Evolutionary conservation across 768 basidiomycete genomes (phyloP).

Genomic region (Kwoniella bestiolae): DNA sequence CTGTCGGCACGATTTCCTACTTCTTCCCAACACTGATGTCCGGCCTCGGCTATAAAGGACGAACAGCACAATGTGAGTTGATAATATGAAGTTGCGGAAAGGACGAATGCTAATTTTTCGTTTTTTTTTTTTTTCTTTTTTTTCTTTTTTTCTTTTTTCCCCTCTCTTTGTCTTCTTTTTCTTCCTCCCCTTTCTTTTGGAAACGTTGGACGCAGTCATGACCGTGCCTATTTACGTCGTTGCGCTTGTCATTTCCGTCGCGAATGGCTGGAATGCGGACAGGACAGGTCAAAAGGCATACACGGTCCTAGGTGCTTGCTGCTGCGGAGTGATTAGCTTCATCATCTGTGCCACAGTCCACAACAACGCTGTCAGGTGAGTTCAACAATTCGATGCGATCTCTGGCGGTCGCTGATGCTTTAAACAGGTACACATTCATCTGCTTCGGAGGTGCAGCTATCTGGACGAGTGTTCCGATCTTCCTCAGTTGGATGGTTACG

Average conservation of each 20-base stretch:
- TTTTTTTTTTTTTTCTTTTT: background rate
- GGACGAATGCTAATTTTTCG: constrained; percentile 1
- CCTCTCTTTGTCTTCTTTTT: too few relatives aligned
- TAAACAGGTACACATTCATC: constrained; percentile 49
- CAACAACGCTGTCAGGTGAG: constrained; percentile 37
- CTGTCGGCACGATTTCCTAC: constrained; percentile 53
- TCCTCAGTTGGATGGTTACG: constrained; percentile 53
- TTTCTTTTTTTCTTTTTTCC: too few relatives aligned
- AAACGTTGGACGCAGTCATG: constrained; percentile 41
- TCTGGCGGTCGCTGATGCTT: background rate
- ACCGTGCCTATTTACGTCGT: constrained; percentile 55
- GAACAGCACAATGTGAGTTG: constrained; percentile 47
- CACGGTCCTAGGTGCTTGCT: constrained; percentile 41
- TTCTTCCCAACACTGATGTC: constrained; percentile 56
- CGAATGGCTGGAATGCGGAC: constrained; percentile 46
- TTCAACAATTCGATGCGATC: background rate
- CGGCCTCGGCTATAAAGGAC: constrained; percentile 48
- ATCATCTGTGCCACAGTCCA: constrained; percentile 48
- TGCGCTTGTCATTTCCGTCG: constrained; percentile 47
- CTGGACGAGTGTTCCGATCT: constrained; percentile 55
- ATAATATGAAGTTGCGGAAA: background rate
- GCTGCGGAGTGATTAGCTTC: constrained; percentile 38
- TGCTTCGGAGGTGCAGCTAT: constrained; percentile 55
- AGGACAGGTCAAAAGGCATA: constrained; percentile 50
- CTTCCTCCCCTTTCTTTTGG: too few relatives aligned